Percentiles rank a stretch among this genome's conserved stretches.
Conservation (phyloP, 768 basidiomycete species). For the Boletus tylopilopsis region DNA sequence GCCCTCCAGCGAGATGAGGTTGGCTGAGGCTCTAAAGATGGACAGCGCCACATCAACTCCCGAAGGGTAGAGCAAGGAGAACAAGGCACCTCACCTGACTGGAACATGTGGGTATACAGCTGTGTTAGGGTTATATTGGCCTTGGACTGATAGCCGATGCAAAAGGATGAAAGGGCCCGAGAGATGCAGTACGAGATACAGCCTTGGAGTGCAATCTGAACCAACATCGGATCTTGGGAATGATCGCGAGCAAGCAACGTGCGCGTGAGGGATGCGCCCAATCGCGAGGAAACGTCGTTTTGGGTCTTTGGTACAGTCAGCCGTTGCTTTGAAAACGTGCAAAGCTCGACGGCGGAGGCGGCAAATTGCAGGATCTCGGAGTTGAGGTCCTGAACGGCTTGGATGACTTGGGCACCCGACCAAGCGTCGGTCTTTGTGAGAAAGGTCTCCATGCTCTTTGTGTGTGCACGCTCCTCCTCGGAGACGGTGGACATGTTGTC, state of each 20-base stretch:
- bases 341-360: conserved; percentile 68
- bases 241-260: conserved; percentile 64
- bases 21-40: conserved; percentile 61
- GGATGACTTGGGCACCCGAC: conserved; percentile 76
- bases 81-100: conserved; percentile 39
- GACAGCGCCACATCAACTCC: conserved; percentile 11
- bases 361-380: conserved; percentile 79
- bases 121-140: conserved; percentile 61
- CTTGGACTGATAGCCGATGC: conserved; percentile 69
- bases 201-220: conserved; percentile 73
- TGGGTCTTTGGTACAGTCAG: conserved; percentile 43
- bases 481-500: conserved; percentile 32
- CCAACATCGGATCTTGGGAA: conserved; percentile 70
- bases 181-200: conserved; percentile 64
- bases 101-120: conserved; percentile 56
- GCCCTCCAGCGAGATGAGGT: conserved; percentile 77
- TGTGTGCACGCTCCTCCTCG: conserved; percentile 55
- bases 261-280: conserved; percentile 60
- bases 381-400: conserved; percentile 76
- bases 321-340: conserved; percentile 46
- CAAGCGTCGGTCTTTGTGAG: conserved; percentile 70
- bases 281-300: conserved; percentile 56
- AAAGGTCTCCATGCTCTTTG: conserved; percentile 59
- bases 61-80: background rate
- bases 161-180: conserved; percentile 65